Evolutionary conservation across 768 basidiomycete genomes (phyloP).

Genomic region (Tephrocybe sp.): DNA sequence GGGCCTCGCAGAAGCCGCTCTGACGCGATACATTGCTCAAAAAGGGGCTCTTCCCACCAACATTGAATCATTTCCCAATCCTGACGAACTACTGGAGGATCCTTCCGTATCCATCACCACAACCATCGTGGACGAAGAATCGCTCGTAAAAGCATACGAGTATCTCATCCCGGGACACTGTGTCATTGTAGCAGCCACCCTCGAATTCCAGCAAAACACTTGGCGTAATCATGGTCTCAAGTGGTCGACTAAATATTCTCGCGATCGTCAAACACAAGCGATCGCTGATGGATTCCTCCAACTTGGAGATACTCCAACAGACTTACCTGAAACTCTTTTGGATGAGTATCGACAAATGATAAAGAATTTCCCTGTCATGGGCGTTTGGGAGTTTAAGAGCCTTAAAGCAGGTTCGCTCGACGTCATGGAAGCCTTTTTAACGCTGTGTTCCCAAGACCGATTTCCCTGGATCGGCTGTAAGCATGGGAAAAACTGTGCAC

Average conservation of each 20-base stretch:
- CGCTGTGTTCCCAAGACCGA: too few relatives aligned
- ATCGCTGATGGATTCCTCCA: slow-evolving; percentile 1
- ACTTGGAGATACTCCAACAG: background rate
- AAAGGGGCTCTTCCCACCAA: background rate
- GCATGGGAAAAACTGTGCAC: too few relatives aligned
- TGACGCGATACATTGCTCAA: background rate
- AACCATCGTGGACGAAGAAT: background rate
- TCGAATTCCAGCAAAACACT: background rate
- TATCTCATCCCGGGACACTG: background rate
- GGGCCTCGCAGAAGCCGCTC: slow-evolving; percentile 1
- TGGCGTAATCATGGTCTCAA: background rate
- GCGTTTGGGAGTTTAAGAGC: too few relatives aligned
- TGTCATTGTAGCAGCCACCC: background rate
- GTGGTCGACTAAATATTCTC: background rate
- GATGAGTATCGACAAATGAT: background rate
- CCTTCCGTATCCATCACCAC: background rate
- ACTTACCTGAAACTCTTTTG: background rate
- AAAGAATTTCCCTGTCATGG: background rate
- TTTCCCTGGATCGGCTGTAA: too few relatives aligned
- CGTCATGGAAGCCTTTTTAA: too few relatives aligned
- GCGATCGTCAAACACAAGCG: background rate
- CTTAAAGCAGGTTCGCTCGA: too few relatives aligned
- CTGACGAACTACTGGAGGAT: background rate
- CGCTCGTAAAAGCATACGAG: background rate
- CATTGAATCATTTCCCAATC: background rate